phyloP scores from a whole-genome alignment of 2,329 filamentous ascomycete genomes.

The Aschersonia sp. region DNA sequence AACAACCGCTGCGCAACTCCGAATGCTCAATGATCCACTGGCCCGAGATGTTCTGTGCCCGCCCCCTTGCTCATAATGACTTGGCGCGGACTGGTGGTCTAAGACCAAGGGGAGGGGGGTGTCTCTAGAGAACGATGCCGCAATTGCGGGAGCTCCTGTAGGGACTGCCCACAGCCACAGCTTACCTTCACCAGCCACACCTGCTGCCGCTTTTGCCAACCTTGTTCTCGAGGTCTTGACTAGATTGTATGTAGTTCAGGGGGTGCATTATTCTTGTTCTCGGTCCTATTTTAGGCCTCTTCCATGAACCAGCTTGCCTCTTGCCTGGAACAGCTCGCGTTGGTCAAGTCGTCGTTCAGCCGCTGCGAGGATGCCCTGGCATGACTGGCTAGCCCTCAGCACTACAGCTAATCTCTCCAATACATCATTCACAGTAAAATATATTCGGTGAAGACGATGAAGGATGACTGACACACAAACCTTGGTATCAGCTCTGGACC shows the following conservation, averaged over 20 bases:
- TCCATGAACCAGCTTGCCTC: too few species aligned
- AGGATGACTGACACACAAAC: too few species aligned
- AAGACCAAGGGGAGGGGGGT: not conserved
- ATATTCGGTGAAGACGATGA: too few species aligned
- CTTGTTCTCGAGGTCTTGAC: not conserved
- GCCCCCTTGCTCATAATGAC: too few species aligned
- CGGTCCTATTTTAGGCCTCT: too few species aligned
- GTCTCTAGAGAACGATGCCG: not conserved
- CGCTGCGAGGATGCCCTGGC: not conserved
- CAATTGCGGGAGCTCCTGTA: not conserved
- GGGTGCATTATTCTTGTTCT: not conserved
- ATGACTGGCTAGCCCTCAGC: not conserved
- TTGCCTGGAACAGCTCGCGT: too few species aligned
- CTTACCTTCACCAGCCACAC: not conserved
- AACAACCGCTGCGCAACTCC: too few species aligned
- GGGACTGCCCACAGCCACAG: not conserved
- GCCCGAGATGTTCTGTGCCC: too few species aligned
- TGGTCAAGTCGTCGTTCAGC: not conserved
- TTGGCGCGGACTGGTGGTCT: too few species aligned
- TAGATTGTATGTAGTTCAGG: not conserved
- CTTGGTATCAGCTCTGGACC: too few species aligned
- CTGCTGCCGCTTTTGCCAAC: not conserved
- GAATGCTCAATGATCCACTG: too few species aligned
- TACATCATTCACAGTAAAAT: too few species aligned
- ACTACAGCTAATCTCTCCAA: not conserved